Evolutionary conservation across 306 rosid genomes (phyloP).

Genomic region (Vigna nakashimae): DNA sequence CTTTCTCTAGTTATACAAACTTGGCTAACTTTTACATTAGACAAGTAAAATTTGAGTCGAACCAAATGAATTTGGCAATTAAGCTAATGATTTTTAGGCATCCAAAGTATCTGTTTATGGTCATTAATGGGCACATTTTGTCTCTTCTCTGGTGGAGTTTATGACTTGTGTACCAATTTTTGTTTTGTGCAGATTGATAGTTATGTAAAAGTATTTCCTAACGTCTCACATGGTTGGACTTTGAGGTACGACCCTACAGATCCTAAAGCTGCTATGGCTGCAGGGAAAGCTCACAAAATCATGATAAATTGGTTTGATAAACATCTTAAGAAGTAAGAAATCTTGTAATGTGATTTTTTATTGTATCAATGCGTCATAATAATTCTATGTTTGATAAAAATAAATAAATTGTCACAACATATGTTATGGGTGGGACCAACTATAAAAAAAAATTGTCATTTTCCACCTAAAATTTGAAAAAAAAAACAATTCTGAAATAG

Average conservation of each 20-base stretch:
- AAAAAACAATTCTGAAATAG: no score
- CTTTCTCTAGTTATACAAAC: neutral
- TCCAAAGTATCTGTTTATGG: no score
- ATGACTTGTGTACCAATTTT: neutral
- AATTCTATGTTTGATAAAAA: neutral
- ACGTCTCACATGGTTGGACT: conserved; percentile 65
- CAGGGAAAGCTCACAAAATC: conserved; percentile 64
- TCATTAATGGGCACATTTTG: neutral
- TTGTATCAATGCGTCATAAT: neutral
- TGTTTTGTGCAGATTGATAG: conserved; percentile 46
- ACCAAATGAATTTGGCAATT: no score
- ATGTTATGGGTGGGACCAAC: neutral
- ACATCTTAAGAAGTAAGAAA: conserved; percentile 45
- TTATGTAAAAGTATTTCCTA: conserved; percentile 59
- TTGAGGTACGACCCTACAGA: conserved; percentile 52
- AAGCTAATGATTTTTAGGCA: no score
- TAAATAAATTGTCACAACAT: neutral
- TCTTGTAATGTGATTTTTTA: neutral
- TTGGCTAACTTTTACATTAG: neutral
- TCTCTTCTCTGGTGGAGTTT: no score
- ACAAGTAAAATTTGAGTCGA: no score
- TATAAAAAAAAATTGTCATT: no score
- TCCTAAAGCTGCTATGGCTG: conserved; percentile 56
- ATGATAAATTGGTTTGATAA: conserved; percentile 59
- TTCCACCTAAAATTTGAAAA: no score